These are phyloP conservation scores for Triglochin maritima DNA, from an alignment of 106 monocot species.

Conservation along the genomic window DNA sequence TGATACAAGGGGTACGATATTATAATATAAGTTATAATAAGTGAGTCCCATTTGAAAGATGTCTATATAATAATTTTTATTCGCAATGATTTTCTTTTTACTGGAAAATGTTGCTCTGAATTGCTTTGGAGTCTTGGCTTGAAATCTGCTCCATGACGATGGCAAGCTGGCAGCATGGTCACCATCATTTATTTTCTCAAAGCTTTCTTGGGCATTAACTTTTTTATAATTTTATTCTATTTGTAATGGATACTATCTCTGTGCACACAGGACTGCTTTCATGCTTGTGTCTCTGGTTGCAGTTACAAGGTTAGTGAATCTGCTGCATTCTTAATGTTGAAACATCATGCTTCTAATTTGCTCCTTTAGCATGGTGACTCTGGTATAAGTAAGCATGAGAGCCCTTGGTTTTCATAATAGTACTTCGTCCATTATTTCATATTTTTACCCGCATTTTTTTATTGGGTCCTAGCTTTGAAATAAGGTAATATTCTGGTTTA, in stretches of 20 bases:
- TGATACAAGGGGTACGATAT: too few relatives aligned
- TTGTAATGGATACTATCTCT: slow-evolving; percentile 1
- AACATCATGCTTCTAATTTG: background rate
- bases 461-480: background rate
- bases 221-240: slow-evolving; percentile 1
- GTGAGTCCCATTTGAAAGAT: too few relatives aligned
- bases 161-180: background rate
- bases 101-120: too few relatives aligned
- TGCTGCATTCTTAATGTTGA: background rate
- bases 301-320: slow-evolving; percentile 66
- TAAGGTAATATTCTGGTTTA: background rate
- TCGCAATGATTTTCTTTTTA: background rate
- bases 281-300: slow-evolving; percentile 88
- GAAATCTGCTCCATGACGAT: background rate
- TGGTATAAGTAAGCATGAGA: background rate
- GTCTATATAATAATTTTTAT: too few relatives aligned
- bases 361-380: background rate
- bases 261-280: slow-evolving; percentile 75
- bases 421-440: too few relatives aligned
- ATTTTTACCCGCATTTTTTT: background rate
- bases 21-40: too few relatives aligned
- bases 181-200: background rate
- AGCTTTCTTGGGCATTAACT: background rate
- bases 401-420: too few relatives aligned
- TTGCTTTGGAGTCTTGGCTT: too few relatives aligned